phyloP scores from a whole-genome alignment of 176 grass and related monocot genomes.

The Carex scoparia region DNA sequence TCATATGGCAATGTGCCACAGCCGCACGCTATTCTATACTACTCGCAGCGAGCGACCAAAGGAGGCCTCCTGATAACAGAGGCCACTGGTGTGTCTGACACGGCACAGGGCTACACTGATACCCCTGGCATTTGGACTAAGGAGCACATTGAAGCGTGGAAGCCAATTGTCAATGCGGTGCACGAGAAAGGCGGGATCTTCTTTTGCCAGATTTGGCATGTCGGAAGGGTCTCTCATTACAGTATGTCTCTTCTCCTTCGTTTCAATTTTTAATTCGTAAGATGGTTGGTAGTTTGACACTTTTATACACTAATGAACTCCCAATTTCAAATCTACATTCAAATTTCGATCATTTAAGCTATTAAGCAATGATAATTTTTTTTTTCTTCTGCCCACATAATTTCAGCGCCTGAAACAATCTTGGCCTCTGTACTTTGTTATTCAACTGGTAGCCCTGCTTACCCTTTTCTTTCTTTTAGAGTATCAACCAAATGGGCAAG shows the following conservation, averaged over 20 bases:
- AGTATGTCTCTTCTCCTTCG: constrained; percentile 12
- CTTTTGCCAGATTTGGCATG: constrained; percentile 63
- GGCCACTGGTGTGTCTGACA: constrained; percentile 49
- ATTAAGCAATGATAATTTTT: background rate
- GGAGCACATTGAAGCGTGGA: constrained; percentile 42
- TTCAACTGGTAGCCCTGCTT: background rate
- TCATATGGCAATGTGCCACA: constrained; percentile 55
- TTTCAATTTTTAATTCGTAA: background rate
- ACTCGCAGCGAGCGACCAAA: constrained; percentile 31
- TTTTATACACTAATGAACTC: background rate
- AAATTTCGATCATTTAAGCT: background rate
- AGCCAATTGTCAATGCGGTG: constrained; percentile 45
- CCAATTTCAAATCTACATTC: background rate
- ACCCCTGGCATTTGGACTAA: constrained; percentile 44
- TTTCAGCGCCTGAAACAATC: background rate
- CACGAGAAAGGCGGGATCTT: constrained; percentile 46
- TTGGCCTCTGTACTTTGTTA: background rate
- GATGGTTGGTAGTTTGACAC: background rate
- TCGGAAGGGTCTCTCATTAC: constrained; percentile 36
- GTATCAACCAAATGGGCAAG: constrained; percentile 40
- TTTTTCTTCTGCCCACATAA: background rate
- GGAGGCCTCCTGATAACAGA: constrained; percentile 47
- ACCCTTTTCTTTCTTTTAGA: constrained; percentile 9
- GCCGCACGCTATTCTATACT: constrained; percentile 45
- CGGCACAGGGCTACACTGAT: constrained; percentile 41